Evolutionary conservation across 805 yeast genomes (phyloP).

Genomic region (Ogataea chonburiensis): DNA sequence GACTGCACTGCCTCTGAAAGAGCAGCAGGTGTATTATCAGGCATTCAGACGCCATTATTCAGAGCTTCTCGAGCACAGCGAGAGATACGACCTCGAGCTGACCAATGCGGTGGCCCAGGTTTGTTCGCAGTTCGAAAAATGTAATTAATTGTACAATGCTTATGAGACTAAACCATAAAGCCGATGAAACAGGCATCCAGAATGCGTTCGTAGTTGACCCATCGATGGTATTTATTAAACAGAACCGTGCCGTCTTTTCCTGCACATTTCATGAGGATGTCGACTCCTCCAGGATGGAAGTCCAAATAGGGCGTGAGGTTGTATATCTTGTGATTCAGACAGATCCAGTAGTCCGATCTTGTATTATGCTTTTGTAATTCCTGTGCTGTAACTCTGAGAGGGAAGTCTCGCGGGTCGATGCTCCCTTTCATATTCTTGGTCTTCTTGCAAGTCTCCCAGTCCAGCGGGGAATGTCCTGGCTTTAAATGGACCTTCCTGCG

Average conservation of each 20-base stretch:
- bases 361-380: slow-evolving; percentile 60
- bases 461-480: slow-evolving; percentile 84
- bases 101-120: slow-evolving; percentile 26
- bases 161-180: slow-evolving; percentile 30
- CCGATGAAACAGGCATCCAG: slow-evolving; percentile 80
- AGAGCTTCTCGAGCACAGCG: slow-evolving; percentile 20
- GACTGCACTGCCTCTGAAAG: slow-evolving; percentile 22
- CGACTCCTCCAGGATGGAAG: slow-evolving; percentile 93
- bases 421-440: slow-evolving; percentile 51
- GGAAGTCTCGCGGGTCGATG: slow-evolving; percentile 45
- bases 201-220: slow-evolving; percentile 85
- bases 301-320: slow-evolving; percentile 79
- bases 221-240: slow-evolving; percentile 64
- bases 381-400: slow-evolving; percentile 52
- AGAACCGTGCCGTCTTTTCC: slow-evolving; percentile 79
- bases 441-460: slow-evolving; percentile 69
- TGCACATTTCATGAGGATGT: slow-evolving; percentile 72
- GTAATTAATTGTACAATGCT: slow-evolving; percentile 5
- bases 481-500: slow-evolving; percentile 59
- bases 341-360: slow-evolving; percentile 81
- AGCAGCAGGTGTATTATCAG: slow-evolving; percentile 28
- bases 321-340: slow-evolving; percentile 75
- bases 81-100: slow-evolving; percentile 20
- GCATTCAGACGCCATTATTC: slow-evolving; percentile 33
- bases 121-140: slow-evolving; percentile 25